These are phyloP conservation scores for Ophiorrhiza pumila DNA, from an alignment of 257 asterid species.

Conservation along the genomic window DNA sequence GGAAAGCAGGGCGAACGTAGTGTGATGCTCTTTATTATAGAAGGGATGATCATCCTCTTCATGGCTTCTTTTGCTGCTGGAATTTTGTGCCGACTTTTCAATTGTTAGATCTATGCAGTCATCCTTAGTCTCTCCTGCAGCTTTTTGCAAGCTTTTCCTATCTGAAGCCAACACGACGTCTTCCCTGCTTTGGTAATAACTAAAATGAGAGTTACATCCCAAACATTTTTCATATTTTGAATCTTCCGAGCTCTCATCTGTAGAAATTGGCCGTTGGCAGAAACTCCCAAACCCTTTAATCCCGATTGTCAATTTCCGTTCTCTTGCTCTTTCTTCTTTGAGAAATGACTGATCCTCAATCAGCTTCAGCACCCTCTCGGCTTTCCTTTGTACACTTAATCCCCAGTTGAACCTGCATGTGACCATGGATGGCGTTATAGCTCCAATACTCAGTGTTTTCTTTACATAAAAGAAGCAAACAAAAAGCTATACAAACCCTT, in stretches of 20 bases:
- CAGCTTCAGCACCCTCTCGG: conserved; percentile 46
- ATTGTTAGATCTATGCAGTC: not conserved
- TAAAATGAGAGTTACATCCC: conserved; percentile 32
- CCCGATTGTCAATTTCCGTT: conserved; percentile 56
- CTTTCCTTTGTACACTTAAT: conserved; percentile 48
- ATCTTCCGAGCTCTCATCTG: conserved; percentile 3
- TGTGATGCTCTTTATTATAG: conserved; percentile 41
- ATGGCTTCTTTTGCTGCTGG: conserved; percentile 8
- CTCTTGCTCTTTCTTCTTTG: conserved; percentile 63
- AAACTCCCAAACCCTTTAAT: conserved; percentile 82
- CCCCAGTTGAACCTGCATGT: conserved; percentile 78
- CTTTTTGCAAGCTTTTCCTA: not conserved
- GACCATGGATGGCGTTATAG: not conserved
- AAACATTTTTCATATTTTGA: conserved; percentile 9
- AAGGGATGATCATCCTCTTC: conserved; percentile 67
- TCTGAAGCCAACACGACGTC: conserved; percentile 8
- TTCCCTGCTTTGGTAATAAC: conserved; percentile 10
- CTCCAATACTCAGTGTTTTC: not conserved
- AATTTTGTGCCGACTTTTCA: not conserved
- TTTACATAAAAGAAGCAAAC: not conserved
- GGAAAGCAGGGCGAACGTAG: conserved; percentile 49
- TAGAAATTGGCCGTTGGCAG: conserved; percentile 15
- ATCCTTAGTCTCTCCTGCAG: not conserved
- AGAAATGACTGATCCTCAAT: conserved; percentile 49
- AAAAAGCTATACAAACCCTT: conserved; percentile 39